These are phyloP conservation scores for Trypanosoma cruzi DNA, from an alignment of 208 protist genomes.

Conservation along the genomic window DNA sequence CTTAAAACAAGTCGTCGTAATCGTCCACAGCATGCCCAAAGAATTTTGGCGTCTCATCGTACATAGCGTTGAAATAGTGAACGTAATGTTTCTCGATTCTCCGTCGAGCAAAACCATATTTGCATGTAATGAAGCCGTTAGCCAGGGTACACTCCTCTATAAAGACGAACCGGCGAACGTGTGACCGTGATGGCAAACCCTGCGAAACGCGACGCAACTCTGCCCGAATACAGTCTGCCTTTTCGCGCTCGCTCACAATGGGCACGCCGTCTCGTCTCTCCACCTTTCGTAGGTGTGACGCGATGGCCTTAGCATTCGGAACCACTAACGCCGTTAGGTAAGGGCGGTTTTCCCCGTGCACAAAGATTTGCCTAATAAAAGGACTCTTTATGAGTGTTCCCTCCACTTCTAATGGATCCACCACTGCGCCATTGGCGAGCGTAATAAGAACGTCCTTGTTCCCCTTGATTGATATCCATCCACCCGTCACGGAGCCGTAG, in stretches of 20 bases:
- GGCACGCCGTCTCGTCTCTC: conserved; percentile 90
- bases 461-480: conserved; percentile 86
- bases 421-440: conserved; percentile 74
- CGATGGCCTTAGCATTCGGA: conserved; percentile 84
- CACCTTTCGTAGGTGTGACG: conserved; percentile 83
- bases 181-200: conserved; percentile 72
- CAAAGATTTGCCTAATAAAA: conserved; percentile 86
- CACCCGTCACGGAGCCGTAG: conserved; percentile 86
- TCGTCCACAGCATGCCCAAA: conserved; percentile 93
- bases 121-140: conserved; percentile 91
- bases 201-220: conserved; percentile 83
- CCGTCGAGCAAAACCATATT: conserved; percentile 84
- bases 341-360: conserved; percentile 73
- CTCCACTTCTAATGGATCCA: conserved; percentile 86
- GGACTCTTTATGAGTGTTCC: conserved; percentile 76
- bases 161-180: conserved; percentile 90
- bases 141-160: conserved; percentile 91
- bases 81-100: conserved; percentile 89
- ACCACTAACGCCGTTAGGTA: conserved; percentile 87
- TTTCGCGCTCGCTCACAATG: conserved; percentile 88
- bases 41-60: conserved; percentile 92
- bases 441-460: conserved; percentile 87
- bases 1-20: conserved; percentile 91
- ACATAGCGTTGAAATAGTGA: conserved; percentile 90
- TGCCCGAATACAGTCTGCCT: conserved; percentile 87